Evolutionary conservation across 2,329 filamentous ascomycete genomes (phyloP), one percentile per base, ranked within the genome.

Genomic region (Colletotrichum sp.): DNA sequence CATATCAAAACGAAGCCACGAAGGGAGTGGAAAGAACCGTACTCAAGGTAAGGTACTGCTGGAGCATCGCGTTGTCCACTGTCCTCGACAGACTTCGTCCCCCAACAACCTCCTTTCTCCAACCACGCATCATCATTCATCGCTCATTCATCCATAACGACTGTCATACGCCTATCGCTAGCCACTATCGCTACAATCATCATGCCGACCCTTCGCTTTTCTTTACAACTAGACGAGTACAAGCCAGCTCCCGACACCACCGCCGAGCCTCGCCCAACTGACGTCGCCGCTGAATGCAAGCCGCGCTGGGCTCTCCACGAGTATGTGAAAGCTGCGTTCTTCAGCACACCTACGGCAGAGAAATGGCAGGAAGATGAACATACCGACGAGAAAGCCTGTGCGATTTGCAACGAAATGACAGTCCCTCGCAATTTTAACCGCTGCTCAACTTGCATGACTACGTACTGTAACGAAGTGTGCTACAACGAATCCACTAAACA

Each of bases 321-420:
- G 43, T 21, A 52, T 52, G 0, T 21, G 12, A 0, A 12, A 21
- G 0, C 10, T 52, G n/a, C 43, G 0, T 52, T 52, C 43, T 0
- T 48, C 43, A 21, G 9, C 0, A 21, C 43, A 21, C 1, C 10
- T 0, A 48, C 18, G 0, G n/a, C 43, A 0, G 43, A 48, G n/a
- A 21, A 48, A 52, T 52, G 43, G 43, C 43, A 52, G 6, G 43
- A 52, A 0, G 43, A 52, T 21, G n/a, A 13, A 13, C 2, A 21
- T 21, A 52, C 43, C 10, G 43, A 52, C 4, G n/a, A 21, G 43
- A 52, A 21, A 21, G 43, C 43, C 10, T 52, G 43, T 0, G 43
- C 43, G 6, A 1, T 0, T 48, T 48, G 38, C 38, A n/a, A n/a
- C n/a, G n/a, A n/a, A n/a, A n/a, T n/a, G n/a, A n/a, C n/a, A n/a